Base-by-base conservation (phyloP, 2,329 filamentous ascomycete genomes). In the Fusarium sp. region DNA sequence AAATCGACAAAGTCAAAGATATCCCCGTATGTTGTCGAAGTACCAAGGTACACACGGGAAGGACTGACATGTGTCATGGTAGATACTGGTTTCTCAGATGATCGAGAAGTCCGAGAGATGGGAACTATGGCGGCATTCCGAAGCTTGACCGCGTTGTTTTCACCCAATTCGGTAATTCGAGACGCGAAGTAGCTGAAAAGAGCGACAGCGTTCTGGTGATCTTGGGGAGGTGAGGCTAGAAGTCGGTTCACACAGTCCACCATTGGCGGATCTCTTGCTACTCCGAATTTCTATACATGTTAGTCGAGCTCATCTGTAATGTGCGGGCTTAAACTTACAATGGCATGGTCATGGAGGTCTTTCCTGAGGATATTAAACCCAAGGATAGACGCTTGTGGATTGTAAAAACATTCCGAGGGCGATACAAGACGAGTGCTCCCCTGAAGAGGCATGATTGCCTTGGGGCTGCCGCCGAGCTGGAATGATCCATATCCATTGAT, bases 1-100 rank as follows among this genome's bases (percentile, higher is more conserved):
- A 97, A 99, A 72, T 98, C 91, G 13, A 98, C 93, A 75, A 97
- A 99, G 72, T 98, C 93, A 66, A 99, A 97, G 29, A 99, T 96
- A 29, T 96, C 91, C 10, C 87, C 90, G 69, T 96, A 99, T 8
- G 81, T 82, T 3, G 78, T 73, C 6, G 83, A 87, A 25, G 65
- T 88, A 9, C 95, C 95, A 3, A 99, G 81, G 73, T 97, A 99
- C 61, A 90, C 93, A 36, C 87, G 82, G 41, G 83, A 84, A 6
- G 95, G 94, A 14, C 85, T 82, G 39, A 93, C 81, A 66, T 73
- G 67, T 4, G 69, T 65, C 2, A 70, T 36, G 3, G 47, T 70
- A 38, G 69, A 71, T 50, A 72, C 46, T 36, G 76, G 62, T 55
- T 82, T 84, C 54, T 82, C 82, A 38, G 72, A 71, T 19, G 65